phyloP scores from a whole-genome alignment of 1,284 basidiomycete species.

The Papiliotrema flavescens region DNA sequence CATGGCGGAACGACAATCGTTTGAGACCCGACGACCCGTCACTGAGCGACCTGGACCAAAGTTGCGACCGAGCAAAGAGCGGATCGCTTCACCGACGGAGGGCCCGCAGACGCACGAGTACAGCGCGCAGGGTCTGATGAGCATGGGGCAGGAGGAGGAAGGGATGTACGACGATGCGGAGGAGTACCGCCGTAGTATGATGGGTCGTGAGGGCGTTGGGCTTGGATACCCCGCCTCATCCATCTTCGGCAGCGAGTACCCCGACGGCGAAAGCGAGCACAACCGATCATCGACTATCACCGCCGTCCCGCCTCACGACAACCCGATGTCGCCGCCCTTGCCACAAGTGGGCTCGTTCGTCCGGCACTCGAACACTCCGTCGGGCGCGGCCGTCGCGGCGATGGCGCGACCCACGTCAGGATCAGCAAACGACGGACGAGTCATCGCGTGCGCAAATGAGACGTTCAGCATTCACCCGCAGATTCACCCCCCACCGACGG shows the following conservation, averaged over 20 bases:
- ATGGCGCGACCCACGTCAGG: constrained; percentile 4
- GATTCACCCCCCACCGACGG: constrained; percentile 43
- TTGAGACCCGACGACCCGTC: constrained; percentile 34
- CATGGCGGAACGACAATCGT: constrained; percentile 37
- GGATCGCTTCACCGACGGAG: constrained; percentile 18
- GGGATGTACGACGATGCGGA: constrained; percentile 42
- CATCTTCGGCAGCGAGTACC: constrained; percentile 37
- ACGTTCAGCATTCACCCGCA: constrained; percentile 46
- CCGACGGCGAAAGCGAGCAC: constrained; percentile 5
- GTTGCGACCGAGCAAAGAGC: constrained; percentile 29
- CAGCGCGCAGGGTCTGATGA: constrained; percentile 18
- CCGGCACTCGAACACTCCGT: constrained; percentile 15
- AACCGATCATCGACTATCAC: constrained; percentile 32
- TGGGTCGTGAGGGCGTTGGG: constrained; percentile 12
- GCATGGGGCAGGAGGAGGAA: constrained; percentile 5
- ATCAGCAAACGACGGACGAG: constrained; percentile 28
- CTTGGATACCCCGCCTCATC: constrained; percentile 40
- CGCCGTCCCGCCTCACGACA: constrained; percentile 24
- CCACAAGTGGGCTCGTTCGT: constrained; percentile 40
- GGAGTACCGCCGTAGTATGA: constrained; percentile 24
- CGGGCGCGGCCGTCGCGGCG: background rate
- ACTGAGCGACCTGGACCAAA: constrained; percentile 17
- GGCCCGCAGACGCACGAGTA: constrained; percentile 2
- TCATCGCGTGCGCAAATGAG: constrained; percentile 39
- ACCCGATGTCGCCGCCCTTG: constrained; percentile 40